A percentile compares a stretch with the other conserved stretches of the same genome.
Evolutionary conservation across 2,329 filamentous ascomycete genomes (phyloP).

Genomic region (Diplodia mutila): DNA sequence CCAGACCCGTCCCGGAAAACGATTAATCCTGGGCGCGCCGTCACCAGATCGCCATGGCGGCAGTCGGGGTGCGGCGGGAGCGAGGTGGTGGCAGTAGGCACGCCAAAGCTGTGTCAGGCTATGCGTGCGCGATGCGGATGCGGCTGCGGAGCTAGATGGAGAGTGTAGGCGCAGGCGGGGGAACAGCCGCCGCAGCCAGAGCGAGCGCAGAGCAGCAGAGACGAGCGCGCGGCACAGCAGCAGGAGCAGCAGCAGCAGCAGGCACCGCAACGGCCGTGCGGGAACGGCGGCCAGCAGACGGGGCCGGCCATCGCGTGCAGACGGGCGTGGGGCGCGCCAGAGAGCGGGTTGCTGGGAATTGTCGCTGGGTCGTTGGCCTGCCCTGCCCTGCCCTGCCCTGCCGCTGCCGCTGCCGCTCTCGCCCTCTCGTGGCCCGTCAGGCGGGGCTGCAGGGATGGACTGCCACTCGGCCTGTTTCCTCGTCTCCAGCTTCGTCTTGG

Average conservation of each 20-base stretch:
- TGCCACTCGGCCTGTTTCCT: neutral
- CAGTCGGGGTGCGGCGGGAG: neutral
- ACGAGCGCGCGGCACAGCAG: neutral
- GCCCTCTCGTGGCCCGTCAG: neutral
- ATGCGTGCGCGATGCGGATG: slow-evolving; percentile 9
- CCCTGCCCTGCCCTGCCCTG: neutral
- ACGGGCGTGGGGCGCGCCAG: neutral
- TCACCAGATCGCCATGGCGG: slow-evolving; percentile 19
- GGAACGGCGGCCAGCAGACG: neutral
- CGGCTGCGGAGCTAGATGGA: slow-evolving; percentile 14
- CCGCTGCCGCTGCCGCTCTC: neutral
- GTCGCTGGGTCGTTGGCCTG: too few species aligned
- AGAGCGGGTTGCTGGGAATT: neutral
- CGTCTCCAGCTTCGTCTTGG: neutral
- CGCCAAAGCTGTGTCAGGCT: slow-evolving; percentile 4
- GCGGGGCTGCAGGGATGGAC: neutral
- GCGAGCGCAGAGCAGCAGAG: neutral
- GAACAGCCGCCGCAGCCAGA: neutral
- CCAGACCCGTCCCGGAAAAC: slow-evolving; percentile 7
- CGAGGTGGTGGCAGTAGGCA: neutral
- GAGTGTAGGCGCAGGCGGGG: neutral
- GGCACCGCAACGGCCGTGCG: neutral
- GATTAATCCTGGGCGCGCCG: slow-evolving; percentile 17
- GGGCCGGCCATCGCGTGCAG: neutral
- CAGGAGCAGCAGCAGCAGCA: slow-evolving; percentile 1